Evolutionary conservation across 108 stramenopile species (phyloP).

Genomic region (Pseudonitzschia delicatissima): DNA sequence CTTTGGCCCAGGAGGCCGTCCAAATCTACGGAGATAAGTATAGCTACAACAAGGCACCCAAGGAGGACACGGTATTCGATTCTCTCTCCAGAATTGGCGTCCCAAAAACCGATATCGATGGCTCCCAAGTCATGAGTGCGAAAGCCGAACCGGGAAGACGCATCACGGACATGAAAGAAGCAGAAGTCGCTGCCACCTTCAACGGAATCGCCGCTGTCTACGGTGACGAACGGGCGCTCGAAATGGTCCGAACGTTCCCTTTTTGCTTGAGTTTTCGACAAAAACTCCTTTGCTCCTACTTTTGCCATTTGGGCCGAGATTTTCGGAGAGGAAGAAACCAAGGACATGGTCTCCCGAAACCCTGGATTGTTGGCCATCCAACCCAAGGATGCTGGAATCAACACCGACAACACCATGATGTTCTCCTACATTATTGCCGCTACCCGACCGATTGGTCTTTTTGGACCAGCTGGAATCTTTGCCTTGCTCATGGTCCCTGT

Average conservation of each 20-base stretch:
- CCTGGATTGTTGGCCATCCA: constrained; percentile 74
- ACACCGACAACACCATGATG: constrained; percentile 64
- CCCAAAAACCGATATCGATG: constrained; percentile 52
- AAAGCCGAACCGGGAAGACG: constrained; percentile 4
- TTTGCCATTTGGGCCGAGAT: constrained; percentile 58
- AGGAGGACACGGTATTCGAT: not conserved
- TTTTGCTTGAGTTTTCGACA: constrained; percentile 67
- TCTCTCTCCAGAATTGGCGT: constrained; percentile 59
- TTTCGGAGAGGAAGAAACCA: constrained; percentile 79
- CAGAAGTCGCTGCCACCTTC: constrained; percentile 40
- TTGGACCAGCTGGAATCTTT: constrained; percentile 44
- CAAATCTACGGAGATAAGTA: constrained; percentile 51
- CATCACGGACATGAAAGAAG: constrained; percentile 45
- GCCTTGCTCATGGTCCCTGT: constrained; percentile 50
- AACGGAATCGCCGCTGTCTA: constrained; percentile 67
- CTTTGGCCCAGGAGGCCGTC: constrained; percentile 51
- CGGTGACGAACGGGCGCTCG: constrained; percentile 75
- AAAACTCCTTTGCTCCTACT: constrained; percentile 47
- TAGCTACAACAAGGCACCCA: constrained; percentile 21
- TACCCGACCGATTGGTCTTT: constrained; percentile 59
- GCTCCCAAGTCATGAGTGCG: constrained; percentile 18
- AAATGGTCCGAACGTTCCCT: constrained; percentile 80
- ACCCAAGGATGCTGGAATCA: constrained; percentile 59
- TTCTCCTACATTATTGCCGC: constrained; percentile 69
- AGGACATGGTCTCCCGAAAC: constrained; percentile 80